A percentile compares a stretch with the other conserved stretches of the same genome.
Evolutionary conservation across 257 asterid genomes (phyloP).

Genomic region (Gentiana straminea): DNA sequence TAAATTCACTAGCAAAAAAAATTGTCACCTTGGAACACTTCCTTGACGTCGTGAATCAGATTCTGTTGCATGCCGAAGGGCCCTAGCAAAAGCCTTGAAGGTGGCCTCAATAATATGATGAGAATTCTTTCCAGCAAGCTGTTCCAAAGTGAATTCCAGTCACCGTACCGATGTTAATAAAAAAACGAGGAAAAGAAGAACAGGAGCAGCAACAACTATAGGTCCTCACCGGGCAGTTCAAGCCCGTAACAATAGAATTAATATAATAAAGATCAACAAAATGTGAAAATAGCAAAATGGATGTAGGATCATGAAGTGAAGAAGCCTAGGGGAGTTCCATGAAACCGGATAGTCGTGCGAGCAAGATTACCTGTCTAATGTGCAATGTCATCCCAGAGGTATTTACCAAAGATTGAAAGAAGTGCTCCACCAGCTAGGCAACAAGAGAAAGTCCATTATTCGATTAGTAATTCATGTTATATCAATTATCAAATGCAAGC

Average conservation of each 20-base stretch:
- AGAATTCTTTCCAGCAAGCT: constrained; percentile 93
- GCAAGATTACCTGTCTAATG: constrained; percentile 63
- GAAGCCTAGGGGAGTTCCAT: too few species aligned
- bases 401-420: constrained; percentile 92
- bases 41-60: constrained; percentile 77
- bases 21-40: constrained; percentile 71
- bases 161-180: constrained; percentile 3
- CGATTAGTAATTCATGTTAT: background rate
- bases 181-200: background rate
- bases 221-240: background rate
- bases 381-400: constrained; percentile 99
- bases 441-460: background rate
- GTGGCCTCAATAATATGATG: constrained; percentile 99
- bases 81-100: constrained; percentile 98
- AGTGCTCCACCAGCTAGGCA: constrained; percentile 87
- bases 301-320: too few species aligned
- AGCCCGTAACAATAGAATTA: background rate
- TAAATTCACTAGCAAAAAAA: background rate
- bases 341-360: too few species aligned
- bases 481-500: too few species aligned
- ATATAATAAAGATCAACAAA: background rate
- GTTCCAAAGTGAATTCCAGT: constrained; percentile 1
- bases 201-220: background rate
- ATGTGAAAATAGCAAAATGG: background rate
- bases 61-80: constrained; percentile 95